Evolutionary conservation across 2,329 filamentous ascomycete genomes (phyloP), one percentile per base, ranked within the genome.

Genomic region (Cryphonectria parasitica): DNA sequence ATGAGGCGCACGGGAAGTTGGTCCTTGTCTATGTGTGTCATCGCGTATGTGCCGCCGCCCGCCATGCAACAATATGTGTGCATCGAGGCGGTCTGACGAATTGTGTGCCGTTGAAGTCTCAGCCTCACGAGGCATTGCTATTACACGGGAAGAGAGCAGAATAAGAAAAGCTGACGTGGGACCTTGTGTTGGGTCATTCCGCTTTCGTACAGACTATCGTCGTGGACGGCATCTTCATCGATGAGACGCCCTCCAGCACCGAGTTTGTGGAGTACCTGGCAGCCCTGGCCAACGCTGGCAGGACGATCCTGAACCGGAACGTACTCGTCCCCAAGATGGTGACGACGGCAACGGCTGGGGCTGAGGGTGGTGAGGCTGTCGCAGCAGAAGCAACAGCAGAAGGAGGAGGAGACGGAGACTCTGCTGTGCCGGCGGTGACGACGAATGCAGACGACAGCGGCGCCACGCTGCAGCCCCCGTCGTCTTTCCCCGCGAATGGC

Each of bases 191-290:
- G 36, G 22, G 1, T 34, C 13, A 2, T 7, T 19, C 19, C 25
- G 7, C 39, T 11, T 8, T 34, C 11, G 54, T 49, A 34, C 28
- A 72, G 71, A 77, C 77, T 56, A 75, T 86, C 66, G 77, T 80
- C 31, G 77, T 86, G 74, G 79, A 79, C 67, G 83, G 83, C 66
- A 84, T 86, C 74, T 85, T 86, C 75, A 82, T 85, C 70, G 84
- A 85, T 72, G 83, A 86, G 76, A 82, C 80, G 58, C 83, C 83
- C 5, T 77, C 75, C 28, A 75, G 74, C 31, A 69, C 72, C 19
- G 61, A 64, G 22, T 65, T 74, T 64, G 71, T 72, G 31, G 64
- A 72, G 61, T 76, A 75, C 71, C 75, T 76, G 75, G 74, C 76
- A 22, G 65, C 72, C 31, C 61, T 78, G 63, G 70, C 75, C 11